phyloP scores from a whole-genome alignment of 78 protist genomes.

The Cavenderia fasciculata region DNA sequence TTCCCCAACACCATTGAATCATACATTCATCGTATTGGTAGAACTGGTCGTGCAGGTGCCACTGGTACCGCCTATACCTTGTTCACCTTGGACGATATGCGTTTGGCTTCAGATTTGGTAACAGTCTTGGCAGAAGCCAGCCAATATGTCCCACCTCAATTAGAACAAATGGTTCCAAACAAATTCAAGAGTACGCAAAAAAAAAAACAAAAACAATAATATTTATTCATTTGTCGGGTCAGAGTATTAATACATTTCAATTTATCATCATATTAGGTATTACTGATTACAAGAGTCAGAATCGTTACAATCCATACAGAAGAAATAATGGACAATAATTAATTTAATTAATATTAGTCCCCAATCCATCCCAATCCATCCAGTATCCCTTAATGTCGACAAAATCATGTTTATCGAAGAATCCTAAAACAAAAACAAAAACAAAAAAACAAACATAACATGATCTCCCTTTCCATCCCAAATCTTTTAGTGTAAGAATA shows the following conservation, averaged over 20 bases:
- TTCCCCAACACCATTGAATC: constrained; percentile 77
- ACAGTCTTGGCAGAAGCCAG: constrained; percentile 81
- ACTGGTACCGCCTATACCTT: constrained; percentile 92
- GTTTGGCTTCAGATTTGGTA: constrained; percentile 67
- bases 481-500: too few species aligned
- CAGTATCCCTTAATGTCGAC: too few species aligned
- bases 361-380: neutral
- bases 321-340: neutral
- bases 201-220: neutral
- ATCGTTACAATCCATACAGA: constrained; percentile 12
- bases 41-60: constrained; percentile 98
- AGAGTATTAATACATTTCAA: too few species aligned
- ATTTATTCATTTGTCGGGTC: neutral
- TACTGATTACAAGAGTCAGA: neutral
- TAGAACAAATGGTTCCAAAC: constrained; percentile 14
- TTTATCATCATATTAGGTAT: too few species aligned
- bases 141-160: constrained; percentile 81
- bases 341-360: neutral
- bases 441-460: too few species aligned
- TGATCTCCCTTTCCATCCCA: too few species aligned
- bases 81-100: constrained; percentile 64
- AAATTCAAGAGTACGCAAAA: neutral
- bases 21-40: constrained; percentile 96
- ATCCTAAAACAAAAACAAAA: too few species aligned
- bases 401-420: too few species aligned